Percentiles rank a stretch among this genome's conserved stretches.
Evolutionary conservation across 495 filamentous ascomycete genomes (phyloP).

Genomic region (Delitschia confertaspora): DNA sequence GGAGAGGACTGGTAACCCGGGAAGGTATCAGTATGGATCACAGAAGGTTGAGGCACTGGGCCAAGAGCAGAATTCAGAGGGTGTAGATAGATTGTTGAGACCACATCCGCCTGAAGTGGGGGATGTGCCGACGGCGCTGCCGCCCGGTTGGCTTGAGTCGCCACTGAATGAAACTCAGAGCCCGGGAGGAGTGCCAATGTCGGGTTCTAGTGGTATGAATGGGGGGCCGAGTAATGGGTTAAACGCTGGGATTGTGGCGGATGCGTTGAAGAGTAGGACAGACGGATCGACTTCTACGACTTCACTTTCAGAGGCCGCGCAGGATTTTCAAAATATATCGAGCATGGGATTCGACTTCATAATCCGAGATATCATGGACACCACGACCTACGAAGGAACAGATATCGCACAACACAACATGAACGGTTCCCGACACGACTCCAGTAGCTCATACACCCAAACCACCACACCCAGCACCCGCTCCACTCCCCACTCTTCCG

Average conservation of each 20-base stretch:
- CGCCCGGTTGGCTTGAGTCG: constrained; percentile 16
- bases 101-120: constrained; percentile 8
- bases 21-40: not conserved
- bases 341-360: constrained; percentile 5
- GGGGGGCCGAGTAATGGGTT: too few species aligned
- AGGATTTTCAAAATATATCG: constrained; percentile 7
- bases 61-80: constrained; percentile 8
- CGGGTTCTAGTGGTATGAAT: too few species aligned
- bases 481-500: too few species aligned
- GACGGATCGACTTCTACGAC: not conserved
- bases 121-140: constrained; percentile 13
- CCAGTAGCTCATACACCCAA: too few species aligned
- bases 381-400: not conserved
- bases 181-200: too few species aligned
- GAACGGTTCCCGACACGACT: not conserved
- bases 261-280: too few species aligned
- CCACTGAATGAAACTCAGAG: too few species aligned
- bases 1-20: not conserved
- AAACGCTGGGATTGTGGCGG: too few species aligned
- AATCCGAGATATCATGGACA: constrained; percentile 11
- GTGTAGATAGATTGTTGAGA: constrained; percentile 16
- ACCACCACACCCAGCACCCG: too few species aligned
- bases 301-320: not conserved
- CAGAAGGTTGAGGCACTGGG: not conserved
- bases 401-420: not conserved